A percentile compares a stretch with the other conserved stretches of the same genome.
Conservation (phyloP, 2,329 filamentous ascomycete genomes). For the Pseudogymnoascus destructans region DNA sequence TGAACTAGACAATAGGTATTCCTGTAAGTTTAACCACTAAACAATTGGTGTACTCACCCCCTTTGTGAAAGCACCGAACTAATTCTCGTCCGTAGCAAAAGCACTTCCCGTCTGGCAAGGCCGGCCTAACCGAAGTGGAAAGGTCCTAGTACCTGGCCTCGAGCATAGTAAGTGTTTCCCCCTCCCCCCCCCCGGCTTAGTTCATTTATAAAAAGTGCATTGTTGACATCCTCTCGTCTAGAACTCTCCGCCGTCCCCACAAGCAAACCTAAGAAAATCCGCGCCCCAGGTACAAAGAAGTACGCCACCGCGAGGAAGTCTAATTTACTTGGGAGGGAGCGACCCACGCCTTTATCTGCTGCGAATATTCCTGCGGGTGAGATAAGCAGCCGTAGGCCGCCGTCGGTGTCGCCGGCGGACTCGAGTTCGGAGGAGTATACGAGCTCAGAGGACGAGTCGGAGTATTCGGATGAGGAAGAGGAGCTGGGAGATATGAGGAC, state of each 20-base stretch:
- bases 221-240: neutral
- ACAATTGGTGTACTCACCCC: neutral
- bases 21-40: neutral
- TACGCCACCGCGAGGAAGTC: neutral
- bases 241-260: neutral
- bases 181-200: neutral
- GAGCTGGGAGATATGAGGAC: slow-evolving; percentile 21
- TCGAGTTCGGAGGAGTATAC: slow-evolving; percentile 24
- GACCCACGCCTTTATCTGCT: neutral
- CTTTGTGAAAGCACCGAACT: neutral
- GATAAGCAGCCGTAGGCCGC: neutral
- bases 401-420: slow-evolving; percentile 20
- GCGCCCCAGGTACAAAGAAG: neutral
- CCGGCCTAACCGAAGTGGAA: slow-evolving; percentile 6
- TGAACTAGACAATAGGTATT: neutral
- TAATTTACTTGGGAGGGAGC: neutral
- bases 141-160: neutral
- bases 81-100: neutral
- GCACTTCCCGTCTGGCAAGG: slow-evolving; percentile 2
- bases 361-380: neutral
- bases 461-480: slow-evolving; percentile 21
- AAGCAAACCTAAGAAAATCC: neutral
- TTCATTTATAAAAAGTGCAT: neutral
- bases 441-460: slow-evolving; percentile 25
- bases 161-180: neutral